phyloP scores from a whole-genome alignment of 1,139 yeast species.

The Geotrichum australiense region DNA sequence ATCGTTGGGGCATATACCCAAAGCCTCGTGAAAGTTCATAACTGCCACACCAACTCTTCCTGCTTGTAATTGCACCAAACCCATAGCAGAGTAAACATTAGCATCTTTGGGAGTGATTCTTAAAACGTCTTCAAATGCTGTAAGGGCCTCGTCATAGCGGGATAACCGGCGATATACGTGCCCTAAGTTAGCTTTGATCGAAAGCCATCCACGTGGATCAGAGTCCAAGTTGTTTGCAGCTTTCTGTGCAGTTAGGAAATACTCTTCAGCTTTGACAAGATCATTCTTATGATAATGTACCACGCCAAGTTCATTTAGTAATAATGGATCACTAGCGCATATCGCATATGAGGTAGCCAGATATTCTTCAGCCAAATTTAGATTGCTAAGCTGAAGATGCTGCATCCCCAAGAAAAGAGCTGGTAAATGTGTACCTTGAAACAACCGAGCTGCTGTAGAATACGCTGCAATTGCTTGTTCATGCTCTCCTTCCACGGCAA shows the following conservation, averaged over 20 bases:
- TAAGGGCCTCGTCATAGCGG: slow-evolving; percentile 59
- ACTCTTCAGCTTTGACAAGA: slow-evolving; percentile 59
- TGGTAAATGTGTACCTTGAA: slow-evolving; percentile 93
- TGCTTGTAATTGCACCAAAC: slow-evolving; percentile 66
- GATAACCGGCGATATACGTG: slow-evolving; percentile 74
- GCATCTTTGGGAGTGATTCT: slow-evolving; percentile 65
- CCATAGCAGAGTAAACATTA: slow-evolving; percentile 76
- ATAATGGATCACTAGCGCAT: slow-evolving; percentile 77
- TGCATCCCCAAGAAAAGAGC: slow-evolving; percentile 93
- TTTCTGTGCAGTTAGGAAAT: slow-evolving; percentile 63
- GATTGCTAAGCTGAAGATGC: slow-evolving; percentile 78
- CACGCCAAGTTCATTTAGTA: slow-evolving; percentile 89
- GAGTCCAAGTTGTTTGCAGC: slow-evolving; percentile 66
- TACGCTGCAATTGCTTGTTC: slow-evolving; percentile 98
- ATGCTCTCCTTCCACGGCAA: slow-evolving; percentile 96
- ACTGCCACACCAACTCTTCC: slow-evolving; percentile 56
- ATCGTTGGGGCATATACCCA: slow-evolving; percentile 73
- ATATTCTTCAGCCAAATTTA: slow-evolving; percentile 80
- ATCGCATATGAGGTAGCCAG: slow-evolving; percentile 66
- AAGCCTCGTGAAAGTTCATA: slow-evolving; percentile 69
- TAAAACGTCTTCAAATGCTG: slow-evolving; percentile 69
- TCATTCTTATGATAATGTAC: slow-evolving; percentile 73
- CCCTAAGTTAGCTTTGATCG: slow-evolving; percentile 84
- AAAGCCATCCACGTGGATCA: slow-evolving; percentile 77
- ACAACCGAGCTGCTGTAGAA: slow-evolving; percentile 88